phyloP scores from a whole-genome alignment of 148 eudicot genomes.

The Limonium bicolor region DNA sequence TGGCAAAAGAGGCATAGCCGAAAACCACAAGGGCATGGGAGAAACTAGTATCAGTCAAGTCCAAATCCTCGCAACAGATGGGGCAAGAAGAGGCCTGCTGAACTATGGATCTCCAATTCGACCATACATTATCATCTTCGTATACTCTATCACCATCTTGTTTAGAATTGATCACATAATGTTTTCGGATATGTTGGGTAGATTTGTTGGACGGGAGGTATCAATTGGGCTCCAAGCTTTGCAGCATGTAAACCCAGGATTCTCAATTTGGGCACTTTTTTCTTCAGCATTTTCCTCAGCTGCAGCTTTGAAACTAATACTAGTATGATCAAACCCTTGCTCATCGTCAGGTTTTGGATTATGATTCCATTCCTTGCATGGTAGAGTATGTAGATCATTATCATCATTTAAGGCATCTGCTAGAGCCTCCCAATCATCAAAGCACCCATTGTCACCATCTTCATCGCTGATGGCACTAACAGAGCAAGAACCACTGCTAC shows the following conservation, averaged over 20 bases:
- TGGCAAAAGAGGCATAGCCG: conserved; percentile 90
- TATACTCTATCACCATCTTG: no score
- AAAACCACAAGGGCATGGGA: conserved; percentile 77
- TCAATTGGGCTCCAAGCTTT: conserved; percentile 80
- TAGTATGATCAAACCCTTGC: conserved; percentile 2
- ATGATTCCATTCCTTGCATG: no score
- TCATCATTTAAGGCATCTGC: conserved; percentile 72
- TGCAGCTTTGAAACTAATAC: no score
- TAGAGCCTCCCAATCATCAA: conserved; percentile 76
- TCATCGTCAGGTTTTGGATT: background rate
- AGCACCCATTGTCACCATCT: conserved; percentile 43
- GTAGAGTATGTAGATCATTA: no score
- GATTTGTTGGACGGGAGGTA: conserved; percentile 52
- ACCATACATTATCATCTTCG: no score
- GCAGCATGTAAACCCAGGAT: no score
- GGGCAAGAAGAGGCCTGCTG: conserved; percentile 37
- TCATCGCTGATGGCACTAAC: conserved; percentile 44
- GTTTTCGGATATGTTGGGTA: conserved; percentile 53
- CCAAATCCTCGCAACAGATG: conserved; percentile 85
- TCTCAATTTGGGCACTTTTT: no score
- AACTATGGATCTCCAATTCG: conserved; percentile 6
- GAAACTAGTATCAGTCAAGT: conserved; percentile 60
- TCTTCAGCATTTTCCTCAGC: no score
- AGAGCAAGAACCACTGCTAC: conserved; percentile 29
- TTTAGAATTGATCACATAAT: no score